A percentile compares a stretch with the other conserved stretches of the same genome.
Conservation (phyloP, 2,329 filamentous ascomycete species). For the Venturia nashicola region DNA sequence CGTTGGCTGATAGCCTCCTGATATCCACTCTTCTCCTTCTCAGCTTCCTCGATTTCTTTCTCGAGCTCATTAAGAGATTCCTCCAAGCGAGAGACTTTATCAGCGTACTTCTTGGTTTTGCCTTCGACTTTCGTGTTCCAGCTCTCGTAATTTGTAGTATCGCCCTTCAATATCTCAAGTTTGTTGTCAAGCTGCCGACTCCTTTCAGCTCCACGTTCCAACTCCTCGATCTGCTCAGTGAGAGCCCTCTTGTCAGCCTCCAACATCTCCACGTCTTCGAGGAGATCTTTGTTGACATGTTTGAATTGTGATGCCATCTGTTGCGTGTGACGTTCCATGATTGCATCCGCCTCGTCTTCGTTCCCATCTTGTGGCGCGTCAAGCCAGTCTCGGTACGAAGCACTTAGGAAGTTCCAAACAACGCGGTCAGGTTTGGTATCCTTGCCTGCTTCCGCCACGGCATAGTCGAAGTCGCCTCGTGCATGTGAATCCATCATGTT, state of each 20-base stretch:
- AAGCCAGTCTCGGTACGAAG: conserved; percentile 87
- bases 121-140: conserved; percentile 79
- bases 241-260: conserved; percentile 77
- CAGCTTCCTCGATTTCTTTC: conserved; percentile 62
- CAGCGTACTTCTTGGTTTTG: conserved; percentile 80
- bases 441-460: conserved; percentile 74
- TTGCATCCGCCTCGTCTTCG: conserved; percentile 73
- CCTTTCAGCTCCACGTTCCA: conserved; percentile 77
- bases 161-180: conserved; percentile 88
- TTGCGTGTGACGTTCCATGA: conserved; percentile 73
- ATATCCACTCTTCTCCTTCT: conserved; percentile 66
- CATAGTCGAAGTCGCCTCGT: conserved; percentile 72
- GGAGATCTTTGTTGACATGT: conserved; percentile 69
- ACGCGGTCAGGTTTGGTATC: conserved; percentile 86
- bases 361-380: conserved; percentile 62
- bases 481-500: conserved; percentile 84
- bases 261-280: conserved; percentile 70
- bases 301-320: conserved; percentile 84
- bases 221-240: conserved; percentile 73
- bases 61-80: conserved; percentile 69
- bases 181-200: conserved; percentile 75
- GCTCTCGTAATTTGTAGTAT: conserved; percentile 87
- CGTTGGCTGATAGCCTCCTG: conserved; percentile 84
- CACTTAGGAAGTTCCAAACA: conserved; percentile 83
- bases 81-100: conserved; percentile 67